These are phyloP conservation scores for Tetradesmus lagerheimii DNA, from an alignment of 139 green algal species.

Conservation along the genomic window DNA sequence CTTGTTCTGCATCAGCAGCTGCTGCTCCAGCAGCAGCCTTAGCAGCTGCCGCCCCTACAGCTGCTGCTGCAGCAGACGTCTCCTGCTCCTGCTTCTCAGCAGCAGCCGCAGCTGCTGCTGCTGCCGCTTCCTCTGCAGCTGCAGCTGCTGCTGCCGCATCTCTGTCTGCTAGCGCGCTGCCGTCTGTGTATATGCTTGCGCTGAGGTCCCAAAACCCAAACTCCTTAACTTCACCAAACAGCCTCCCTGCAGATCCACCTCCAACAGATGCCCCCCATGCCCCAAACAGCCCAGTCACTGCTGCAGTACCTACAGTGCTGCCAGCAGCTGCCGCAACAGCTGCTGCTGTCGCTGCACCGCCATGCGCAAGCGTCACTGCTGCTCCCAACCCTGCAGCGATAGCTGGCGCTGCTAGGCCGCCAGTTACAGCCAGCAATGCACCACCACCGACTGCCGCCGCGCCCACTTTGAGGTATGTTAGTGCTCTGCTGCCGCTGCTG, in stretches of 20 bases:
- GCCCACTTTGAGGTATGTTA: constrained; percentile 73
- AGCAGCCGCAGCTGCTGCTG: not conserved
- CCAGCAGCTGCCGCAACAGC: constrained; percentile 62
- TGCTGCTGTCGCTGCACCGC: constrained; percentile 59
- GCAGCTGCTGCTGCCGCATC: constrained; percentile 21
- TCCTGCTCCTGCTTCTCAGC: not conserved
- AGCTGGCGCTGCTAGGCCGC: constrained; percentile 84
- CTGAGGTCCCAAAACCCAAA: constrained; percentile 80
- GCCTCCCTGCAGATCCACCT: constrained; percentile 35
- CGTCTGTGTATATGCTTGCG: constrained; percentile 35
- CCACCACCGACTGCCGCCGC: constrained; percentile 78
- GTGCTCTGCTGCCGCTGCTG: constrained; percentile 32
- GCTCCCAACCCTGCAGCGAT: constrained; percentile 82
- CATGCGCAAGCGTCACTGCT: constrained; percentile 69
- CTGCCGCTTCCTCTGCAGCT: not conserved
- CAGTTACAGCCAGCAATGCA: constrained; percentile 83
- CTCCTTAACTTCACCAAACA: constrained; percentile 74
- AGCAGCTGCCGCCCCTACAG: not conserved
- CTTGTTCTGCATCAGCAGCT: not conserved
- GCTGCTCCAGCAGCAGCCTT: not conserved
- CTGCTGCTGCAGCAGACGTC: not conserved
- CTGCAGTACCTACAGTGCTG: constrained; percentile 67
- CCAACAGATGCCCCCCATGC: constrained; percentile 47
- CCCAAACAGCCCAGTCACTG: constrained; percentile 59
- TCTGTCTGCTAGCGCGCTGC: not conserved